Base-by-base conservation (phyloP, 1,284 basidiomycete species). In the Cryptococcus sp. region DNA sequence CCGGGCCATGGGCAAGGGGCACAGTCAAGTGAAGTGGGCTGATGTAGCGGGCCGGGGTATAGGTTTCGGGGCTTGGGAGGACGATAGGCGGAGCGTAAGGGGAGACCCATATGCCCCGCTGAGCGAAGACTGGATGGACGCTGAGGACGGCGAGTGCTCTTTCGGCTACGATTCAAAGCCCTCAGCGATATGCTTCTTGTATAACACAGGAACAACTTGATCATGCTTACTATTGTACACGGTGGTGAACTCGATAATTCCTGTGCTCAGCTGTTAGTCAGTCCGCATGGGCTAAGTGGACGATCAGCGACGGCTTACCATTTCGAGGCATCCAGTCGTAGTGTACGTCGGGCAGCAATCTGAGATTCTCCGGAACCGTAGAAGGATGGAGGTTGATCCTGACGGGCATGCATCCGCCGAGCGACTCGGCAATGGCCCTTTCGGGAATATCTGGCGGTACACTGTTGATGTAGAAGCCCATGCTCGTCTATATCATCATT, bases 101-200 rank as follows among this genome's bases (percentile, higher is more conserved):
- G 80, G 63, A 93, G 79, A 61, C 80, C 77, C 37, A 85, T 82
- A 51, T 83, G 78, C 25, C 86, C 84, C 41, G 81, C 72, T 50
- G 84, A 66, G 60, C 81, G 82, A 48, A 85, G 83, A 91, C 81
- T 39, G 85, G 84, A 66, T 89, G 87, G 62, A 83, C 84, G 72
- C 89, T 86, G 39, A 93, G 81, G 15, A 88, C 90, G 16, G 89
- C 87, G 16, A 93, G 81, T 3, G 91, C 91, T 77, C 90, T 91
- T 79, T 94, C 91, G 64, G 90, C 91, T 93, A 73, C 8, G 67
- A 40, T 7, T 23, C 19, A 26, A 13, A 43, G 5, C 23, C 11
- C 20, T 40, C 19, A 17, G n/a, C 17, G 52, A 25, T 22, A 41
- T 4, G 16, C 15, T 13, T 48, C 48, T 26, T 38, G 16, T 39